Conservation (phyloP, 176 grass and related monocot species). For the Aegilops bicornis region DNA sequence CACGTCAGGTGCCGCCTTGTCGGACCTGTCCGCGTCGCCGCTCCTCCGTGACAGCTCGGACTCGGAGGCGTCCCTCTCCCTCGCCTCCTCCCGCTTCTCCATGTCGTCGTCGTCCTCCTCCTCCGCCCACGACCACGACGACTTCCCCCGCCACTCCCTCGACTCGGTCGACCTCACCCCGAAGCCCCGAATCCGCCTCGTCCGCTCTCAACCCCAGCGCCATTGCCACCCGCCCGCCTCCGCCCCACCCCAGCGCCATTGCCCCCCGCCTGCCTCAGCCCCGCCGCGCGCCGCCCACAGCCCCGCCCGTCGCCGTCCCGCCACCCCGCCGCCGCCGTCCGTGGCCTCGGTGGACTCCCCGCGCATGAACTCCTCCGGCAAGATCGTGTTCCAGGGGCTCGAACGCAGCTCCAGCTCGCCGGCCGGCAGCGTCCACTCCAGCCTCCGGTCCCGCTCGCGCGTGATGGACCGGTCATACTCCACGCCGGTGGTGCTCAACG, state of each 20-base stretch:
- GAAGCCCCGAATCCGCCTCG: slow-evolving; percentile 44
- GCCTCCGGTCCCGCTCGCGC: slow-evolving; percentile 46
- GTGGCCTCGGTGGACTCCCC: slow-evolving; percentile 52
- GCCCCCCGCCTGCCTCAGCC: not conserved
- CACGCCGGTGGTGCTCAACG: slow-evolving; percentile 73
- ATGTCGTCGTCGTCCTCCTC: slow-evolving; percentile 74
- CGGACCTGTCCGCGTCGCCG: slow-evolving; percentile 39
- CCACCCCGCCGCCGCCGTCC: slow-evolving; percentile 14
- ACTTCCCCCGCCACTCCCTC: slow-evolving; percentile 61
- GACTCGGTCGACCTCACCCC: slow-evolving; percentile 58
- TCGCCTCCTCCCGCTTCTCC: slow-evolving; percentile 65
- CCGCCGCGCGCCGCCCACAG: not conserved
- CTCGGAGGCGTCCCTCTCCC: slow-evolving; percentile 61
- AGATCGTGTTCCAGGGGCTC: slow-evolving; percentile 90
- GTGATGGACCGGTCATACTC: slow-evolving; percentile 94
- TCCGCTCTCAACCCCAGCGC: slow-evolving; percentile 30
- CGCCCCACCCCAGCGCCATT: not conserved
- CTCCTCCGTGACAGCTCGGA: slow-evolving; percentile 67
- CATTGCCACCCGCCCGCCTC: not conserved
- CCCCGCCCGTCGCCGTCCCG: not conserved
- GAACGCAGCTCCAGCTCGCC: slow-evolving; percentile 86
- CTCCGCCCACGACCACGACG: slow-evolving; percentile 58
- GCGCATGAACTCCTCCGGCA: slow-evolving; percentile 83
- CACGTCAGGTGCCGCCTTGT: not conserved
- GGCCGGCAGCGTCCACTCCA: slow-evolving; percentile 58